Evolutionary conservation across 495 filamentous ascomycete species (phyloP), one percentile per base, ranked within the genome.

Genomic region (Xylaria curta): DNA sequence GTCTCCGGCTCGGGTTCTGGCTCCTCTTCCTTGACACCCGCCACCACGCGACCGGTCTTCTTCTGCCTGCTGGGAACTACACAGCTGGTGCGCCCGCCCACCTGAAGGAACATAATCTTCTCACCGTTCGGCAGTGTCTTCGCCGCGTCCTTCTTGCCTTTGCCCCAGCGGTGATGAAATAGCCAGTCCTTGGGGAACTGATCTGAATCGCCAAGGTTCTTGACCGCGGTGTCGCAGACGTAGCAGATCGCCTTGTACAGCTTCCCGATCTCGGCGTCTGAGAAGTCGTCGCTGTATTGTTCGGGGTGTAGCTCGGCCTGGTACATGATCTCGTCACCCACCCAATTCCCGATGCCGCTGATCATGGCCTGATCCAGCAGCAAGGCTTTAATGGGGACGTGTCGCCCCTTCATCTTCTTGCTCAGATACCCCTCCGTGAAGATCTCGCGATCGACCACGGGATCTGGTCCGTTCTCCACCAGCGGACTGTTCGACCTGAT

Each of bases 301-400:
- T 97, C 95, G 0, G 96, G 96, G 71, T 99, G 96, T 19, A 98
- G 87, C 67, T 6, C 38, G 51, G 62, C 69, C 47, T 71, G 69
- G 15, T 71, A 71, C 36, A 99, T 78, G 38, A 97, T 90, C 74
- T 99, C 96, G 76, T 99, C 96, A 0, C 89, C 94, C 73, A 99
- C 94, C 96, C 95, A 98, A 75, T 98, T 98, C 2, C 96, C 96
- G 61, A 99, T 93, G 6, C 96, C 96, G 75, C 93, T 94, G 64
- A 98, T 91, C 75, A 91, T 92, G n/a, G 88, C 85, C 78, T 99
- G 96, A 76, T 98, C 93, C 15, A 98, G 85, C 26, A 99, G 80
- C 62, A 97, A 83, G 0, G 93, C 91, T 77, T 98, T 98, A 59
- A 98, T 85, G 0, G 95, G 93, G 1, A 97, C 91, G 67, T 88